Percentiles rank a stretch among this genome's conserved stretches.
Conservation (phyloP, 2,329 filamentous ascomycete genomes). For the Fusarium paranaense region DNA sequence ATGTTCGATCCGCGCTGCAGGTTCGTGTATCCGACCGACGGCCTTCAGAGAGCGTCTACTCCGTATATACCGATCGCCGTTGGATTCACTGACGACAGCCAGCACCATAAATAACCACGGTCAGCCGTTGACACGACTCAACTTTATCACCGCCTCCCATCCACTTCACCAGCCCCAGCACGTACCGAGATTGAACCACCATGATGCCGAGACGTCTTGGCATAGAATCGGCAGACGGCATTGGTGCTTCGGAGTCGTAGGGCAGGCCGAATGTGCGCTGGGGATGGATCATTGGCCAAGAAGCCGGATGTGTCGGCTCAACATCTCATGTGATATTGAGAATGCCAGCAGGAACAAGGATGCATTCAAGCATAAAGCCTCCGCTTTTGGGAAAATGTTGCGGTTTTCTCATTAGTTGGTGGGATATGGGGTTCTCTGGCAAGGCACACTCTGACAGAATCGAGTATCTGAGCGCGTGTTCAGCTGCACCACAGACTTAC, state of each 20-base stretch:
- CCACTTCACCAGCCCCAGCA: neutral
- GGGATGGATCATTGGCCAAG: slow-evolving; percentile 4
- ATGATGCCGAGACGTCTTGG: neutral
- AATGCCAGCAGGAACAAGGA: neutral
- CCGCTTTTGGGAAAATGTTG: neutral
- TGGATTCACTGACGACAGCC: neutral
- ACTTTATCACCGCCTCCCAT: neutral
- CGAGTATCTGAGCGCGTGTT: neutral
- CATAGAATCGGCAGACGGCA: neutral
- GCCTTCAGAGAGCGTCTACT: neutral
- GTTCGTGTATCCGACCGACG: neutral
- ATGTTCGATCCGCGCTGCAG: neutral
- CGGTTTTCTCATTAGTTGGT: neutral
- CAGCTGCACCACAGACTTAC: neutral
- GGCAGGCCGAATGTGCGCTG: neutral
- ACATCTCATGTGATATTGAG: slow-evolving; percentile 1
- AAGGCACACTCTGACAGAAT: neutral
- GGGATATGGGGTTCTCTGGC: neutral
- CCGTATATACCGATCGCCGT: neutral
- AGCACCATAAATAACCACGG: neutral
- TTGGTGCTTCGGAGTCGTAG: neutral
- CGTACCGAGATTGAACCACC: neutral
- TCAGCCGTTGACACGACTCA: neutral
- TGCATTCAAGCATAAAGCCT: neutral
- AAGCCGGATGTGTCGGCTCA: neutral